Conservation (phyloP, 2,329 filamentous ascomycete species). For the Pseudogymnoascus sp. region DNA sequence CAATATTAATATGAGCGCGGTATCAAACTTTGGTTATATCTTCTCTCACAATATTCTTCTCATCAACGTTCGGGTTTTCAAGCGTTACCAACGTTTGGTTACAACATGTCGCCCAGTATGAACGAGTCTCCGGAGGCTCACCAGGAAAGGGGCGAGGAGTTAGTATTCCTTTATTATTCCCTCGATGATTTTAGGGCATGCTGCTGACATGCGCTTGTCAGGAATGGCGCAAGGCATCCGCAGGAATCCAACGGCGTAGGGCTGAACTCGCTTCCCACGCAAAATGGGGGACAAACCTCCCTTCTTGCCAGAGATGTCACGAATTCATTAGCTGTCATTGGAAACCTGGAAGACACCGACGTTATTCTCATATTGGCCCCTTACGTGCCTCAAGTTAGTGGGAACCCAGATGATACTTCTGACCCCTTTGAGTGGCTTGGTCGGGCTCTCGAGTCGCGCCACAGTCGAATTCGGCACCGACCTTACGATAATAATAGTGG, state of each 20-base stretch:
- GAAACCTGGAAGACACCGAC: conserved; percentile 39
- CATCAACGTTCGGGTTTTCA: background rate
- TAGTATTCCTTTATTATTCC: background rate
- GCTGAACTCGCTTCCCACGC: background rate
- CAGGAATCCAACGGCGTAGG: background rate
- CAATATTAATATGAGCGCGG: background rate
- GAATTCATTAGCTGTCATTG: conserved; percentile 40
- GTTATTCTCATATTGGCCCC: conserved; percentile 55
- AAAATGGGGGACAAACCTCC: background rate
- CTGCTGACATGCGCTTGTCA: background rate
- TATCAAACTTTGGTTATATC: background rate
- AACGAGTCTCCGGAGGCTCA: background rate
- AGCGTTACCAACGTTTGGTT: background rate
- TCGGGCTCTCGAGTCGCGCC: conserved; percentile 48
- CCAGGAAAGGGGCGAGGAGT: background rate
- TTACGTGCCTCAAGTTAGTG: conserved; percentile 39
- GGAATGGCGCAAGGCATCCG: background rate
- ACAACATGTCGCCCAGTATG: background rate
- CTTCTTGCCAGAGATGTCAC: conserved; percentile 23
- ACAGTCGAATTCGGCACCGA: conserved; percentile 58
- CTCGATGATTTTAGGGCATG: background rate
- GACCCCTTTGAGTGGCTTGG: conserved; percentile 70
- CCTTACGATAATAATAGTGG: conserved; percentile 44
- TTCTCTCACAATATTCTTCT: background rate
- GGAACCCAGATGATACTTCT: conserved; percentile 33